Conservation (phyloP, 306 rosid species). For the Lupinus albus region DNA sequence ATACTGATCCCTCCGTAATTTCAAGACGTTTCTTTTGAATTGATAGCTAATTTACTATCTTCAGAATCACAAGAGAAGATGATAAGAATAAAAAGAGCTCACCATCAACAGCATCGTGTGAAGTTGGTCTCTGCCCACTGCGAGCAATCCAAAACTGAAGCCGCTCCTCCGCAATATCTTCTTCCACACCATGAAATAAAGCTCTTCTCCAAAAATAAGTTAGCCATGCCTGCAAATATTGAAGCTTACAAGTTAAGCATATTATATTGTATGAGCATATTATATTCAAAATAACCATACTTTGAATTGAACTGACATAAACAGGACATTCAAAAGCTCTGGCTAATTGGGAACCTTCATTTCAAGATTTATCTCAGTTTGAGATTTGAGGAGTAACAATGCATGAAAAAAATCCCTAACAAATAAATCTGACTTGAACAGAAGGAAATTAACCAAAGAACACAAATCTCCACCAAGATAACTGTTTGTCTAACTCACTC, state of each 20-base stretch:
- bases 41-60: slow-evolving; percentile 13
- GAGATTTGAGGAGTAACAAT: background rate
- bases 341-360: slow-evolving; percentile 27
- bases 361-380: slow-evolving; percentile 19
- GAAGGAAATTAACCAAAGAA: slow-evolving; percentile 28
- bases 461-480: slow-evolving; percentile 22
- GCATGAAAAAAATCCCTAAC: slow-evolving; percentile 7
- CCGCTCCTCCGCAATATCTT: slow-evolving; percentile 87
- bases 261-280: slow-evolving; percentile 2
- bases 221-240: slow-evolving; percentile 73
- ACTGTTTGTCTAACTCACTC: background rate
- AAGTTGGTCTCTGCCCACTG: slow-evolving; percentile 71
- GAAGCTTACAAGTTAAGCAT: slow-evolving; percentile 2
- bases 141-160: slow-evolving; percentile 85
- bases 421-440: slow-evolving; percentile 24
- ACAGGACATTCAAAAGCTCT: slow-evolving; percentile 29
- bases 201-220: slow-evolving; percentile 99
- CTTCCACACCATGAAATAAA: slow-evolving; percentile 78
- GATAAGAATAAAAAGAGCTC: slow-evolving; percentile 37
- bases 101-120: slow-evolving; percentile 99
- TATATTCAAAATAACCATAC: slow-evolving; percentile 9
- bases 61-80: slow-evolving; percentile 22
- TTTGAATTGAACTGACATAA: slow-evolving; percentile 25
- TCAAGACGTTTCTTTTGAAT: slow-evolving; percentile 23
- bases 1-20: slow-evolving; percentile 14